Percentiles rank a stretch among this genome's conserved stretches.
Evolutionary conservation across 495 filamentous ascomycete species (phyloP).

Genomic region (Penicillium atrosanguineum): DNA sequence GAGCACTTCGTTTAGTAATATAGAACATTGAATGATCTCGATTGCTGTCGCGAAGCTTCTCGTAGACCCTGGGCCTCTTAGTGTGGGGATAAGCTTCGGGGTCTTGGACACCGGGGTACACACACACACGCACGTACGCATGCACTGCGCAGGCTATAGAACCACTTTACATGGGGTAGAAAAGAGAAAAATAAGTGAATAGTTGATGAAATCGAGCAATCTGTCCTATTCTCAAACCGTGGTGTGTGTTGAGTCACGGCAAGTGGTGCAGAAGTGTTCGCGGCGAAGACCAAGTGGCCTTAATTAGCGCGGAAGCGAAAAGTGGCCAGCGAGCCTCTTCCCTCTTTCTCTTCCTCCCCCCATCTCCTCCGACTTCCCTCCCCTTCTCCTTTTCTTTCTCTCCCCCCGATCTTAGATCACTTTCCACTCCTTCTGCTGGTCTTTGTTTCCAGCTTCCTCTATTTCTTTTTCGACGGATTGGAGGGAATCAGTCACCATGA

Average conservation of each 20-base stretch:
- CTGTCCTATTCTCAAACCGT: not conserved
- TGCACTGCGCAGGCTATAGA: not conserved
- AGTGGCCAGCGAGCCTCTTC: constrained; percentile 44
- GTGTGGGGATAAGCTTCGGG: constrained; percentile 26
- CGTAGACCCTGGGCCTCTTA: constrained; percentile 15
- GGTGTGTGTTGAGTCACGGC: constrained; percentile 13
- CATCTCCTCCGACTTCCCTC: constrained; percentile 34
- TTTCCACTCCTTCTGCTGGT: constrained; percentile 53
- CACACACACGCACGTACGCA: constrained; percentile 3
- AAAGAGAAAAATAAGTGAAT: not conserved
- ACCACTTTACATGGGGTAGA: no score
- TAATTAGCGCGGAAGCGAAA: constrained; percentile 45
- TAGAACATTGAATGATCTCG: not conserved
- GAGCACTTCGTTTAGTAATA: not conserved
- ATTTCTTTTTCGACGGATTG: constrained; percentile 28
- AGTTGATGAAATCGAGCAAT: not conserved
- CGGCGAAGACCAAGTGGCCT: constrained; percentile 46
- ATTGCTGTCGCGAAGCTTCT: not conserved
- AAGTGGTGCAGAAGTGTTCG: constrained; percentile 9
- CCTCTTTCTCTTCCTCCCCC: constrained; percentile 36
- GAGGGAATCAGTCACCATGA: constrained; percentile 43
- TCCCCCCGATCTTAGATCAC: constrained; percentile 40
- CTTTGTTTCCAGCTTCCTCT: constrained; percentile 51
- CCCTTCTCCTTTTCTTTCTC: constrained; percentile 35
- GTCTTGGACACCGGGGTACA: constrained; percentile 14